A percentile compares a stretch with the other conserved stretches of the same genome.
These are phyloP conservation scores for Xylariaceae sp. DNA, from an alignment of 2,329 filamentous ascomycete genomes.

Conservation along the genomic window DNA sequence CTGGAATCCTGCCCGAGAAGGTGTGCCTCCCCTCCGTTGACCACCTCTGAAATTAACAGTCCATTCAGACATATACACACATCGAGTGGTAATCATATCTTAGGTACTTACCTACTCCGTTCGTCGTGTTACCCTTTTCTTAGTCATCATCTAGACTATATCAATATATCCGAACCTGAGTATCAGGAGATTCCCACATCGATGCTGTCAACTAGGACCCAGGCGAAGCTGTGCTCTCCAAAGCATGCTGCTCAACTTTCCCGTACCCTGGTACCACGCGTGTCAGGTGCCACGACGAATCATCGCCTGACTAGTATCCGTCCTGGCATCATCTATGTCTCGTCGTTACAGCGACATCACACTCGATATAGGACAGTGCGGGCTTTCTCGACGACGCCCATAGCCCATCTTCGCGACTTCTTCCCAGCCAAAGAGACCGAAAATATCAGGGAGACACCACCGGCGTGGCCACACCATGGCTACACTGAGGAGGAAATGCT, in stretches of 20 bases:
- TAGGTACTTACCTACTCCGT: too few species aligned
- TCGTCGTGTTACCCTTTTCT: neutral
- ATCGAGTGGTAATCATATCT: too few species aligned
- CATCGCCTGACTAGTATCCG: conserved; percentile 27
- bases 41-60: neutral
- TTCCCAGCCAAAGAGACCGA: conserved; percentile 58
- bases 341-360: conserved; percentile 18
- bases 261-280: conserved; percentile 21
- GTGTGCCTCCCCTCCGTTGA: neutral
- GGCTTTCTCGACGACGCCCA: conserved; percentile 46
- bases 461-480: conserved; percentile 65
- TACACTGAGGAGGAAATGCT: conserved; percentile 79
- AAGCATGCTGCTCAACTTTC: conserved; percentile 29
- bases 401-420: conserved; percentile 48
- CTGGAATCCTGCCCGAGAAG: neutral
- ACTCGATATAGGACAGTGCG: conserved; percentile 27
- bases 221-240: conserved; percentile 28
- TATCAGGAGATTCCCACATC: conserved; percentile 1
- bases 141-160: neutral
- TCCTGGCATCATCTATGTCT: conserved; percentile 22
- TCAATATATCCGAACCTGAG: neutral
- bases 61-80: neutral
- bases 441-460: conserved; percentile 55
- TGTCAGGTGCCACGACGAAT: conserved; percentile 19
- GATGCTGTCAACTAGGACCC: conserved; percentile 30